phyloP scores from a whole-genome alignment of 768 basidiomycete species.

The Termitomyces sp. region DNA sequence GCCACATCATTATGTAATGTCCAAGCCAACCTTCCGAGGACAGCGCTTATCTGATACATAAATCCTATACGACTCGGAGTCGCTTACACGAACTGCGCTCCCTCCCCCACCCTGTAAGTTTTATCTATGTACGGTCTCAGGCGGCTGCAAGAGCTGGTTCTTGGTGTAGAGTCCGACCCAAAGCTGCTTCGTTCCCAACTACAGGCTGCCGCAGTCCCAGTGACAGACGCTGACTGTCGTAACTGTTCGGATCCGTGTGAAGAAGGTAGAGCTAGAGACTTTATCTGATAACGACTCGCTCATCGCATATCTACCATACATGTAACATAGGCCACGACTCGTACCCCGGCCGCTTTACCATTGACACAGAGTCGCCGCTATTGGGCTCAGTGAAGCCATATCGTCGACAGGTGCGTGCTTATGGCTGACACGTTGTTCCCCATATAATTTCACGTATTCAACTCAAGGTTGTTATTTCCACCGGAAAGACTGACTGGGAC shows the following conservation, averaged over 20 bases:
- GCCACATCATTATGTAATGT: not conserved
- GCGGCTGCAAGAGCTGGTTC: constrained; percentile 36
- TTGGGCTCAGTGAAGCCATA: constrained; percentile 86
- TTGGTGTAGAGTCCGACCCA: constrained; percentile 33
- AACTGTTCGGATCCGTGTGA: constrained; percentile 78
- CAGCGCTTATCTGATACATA: constrained; percentile 25
- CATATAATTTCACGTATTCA: constrained; percentile 2
- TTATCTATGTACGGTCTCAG: constrained; percentile 33
- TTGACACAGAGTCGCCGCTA: constrained; percentile 80
- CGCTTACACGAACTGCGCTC: not conserved
- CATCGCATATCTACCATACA: constrained; percentile 6
- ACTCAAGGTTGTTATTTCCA: constrained; percentile 78
- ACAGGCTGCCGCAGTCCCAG: constrained; percentile 55
- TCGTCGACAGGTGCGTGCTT: constrained; percentile 60
- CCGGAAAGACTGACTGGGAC: constrained; percentile 88
- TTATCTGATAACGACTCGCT: constrained; percentile 27
- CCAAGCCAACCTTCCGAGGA: not conserved
- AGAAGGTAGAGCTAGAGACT: constrained; percentile 38
- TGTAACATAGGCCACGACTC: constrained; percentile 58
- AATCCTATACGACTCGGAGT: not conserved
- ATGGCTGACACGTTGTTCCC: not conserved
- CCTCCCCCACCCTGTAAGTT: constrained; percentile 14
- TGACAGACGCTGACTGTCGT: constrained; percentile 65
- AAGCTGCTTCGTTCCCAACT: constrained; percentile 48
- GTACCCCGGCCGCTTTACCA: constrained; percentile 66